phyloP scores from a whole-genome alignment of 2,329 filamentous ascomycete genomes.

The Metarhizium album region DNA sequence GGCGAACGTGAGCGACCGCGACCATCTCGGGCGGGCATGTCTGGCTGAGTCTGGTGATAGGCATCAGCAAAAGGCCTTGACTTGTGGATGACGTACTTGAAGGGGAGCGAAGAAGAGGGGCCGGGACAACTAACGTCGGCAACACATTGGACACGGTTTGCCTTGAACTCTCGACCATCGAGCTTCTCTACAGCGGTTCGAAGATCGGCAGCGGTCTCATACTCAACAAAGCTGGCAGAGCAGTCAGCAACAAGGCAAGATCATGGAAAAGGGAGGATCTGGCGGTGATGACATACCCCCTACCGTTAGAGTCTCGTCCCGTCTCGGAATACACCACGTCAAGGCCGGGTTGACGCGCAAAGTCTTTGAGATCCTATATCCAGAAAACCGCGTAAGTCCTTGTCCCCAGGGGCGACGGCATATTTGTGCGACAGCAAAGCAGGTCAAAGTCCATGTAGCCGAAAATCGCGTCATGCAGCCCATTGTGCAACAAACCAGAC shows the following conservation, averaged over 20 bases:
- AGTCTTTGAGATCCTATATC: constrained; percentile 98
- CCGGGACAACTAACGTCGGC: constrained; percentile 62
- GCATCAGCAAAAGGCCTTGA: background rate
- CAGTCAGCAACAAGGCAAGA: constrained; percentile 3
- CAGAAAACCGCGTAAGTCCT: constrained; percentile 73
- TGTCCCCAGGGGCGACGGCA: constrained; percentile 39
- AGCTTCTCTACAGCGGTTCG: constrained; percentile 91
- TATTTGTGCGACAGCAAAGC: constrained; percentile 10
- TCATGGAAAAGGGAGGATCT: constrained; percentile 2
- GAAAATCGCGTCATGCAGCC: constrained; percentile 25
- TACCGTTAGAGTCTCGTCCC: constrained; percentile 79
- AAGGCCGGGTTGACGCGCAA: constrained; percentile 89
- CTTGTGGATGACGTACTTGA: background rate
- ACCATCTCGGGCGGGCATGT: constrained; percentile 53
- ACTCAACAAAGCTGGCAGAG: constrained; percentile 79
- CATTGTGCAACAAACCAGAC: constrained; percentile 1
- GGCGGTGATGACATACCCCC: constrained; percentile 55
- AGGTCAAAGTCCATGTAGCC: constrained; percentile 23
- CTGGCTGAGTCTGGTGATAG: constrained; percentile 59
- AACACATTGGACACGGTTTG: constrained; percentile 71
- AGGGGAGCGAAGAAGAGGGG: no score
- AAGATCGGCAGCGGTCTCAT: constrained; percentile 83
- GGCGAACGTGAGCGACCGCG: constrained; percentile 72
- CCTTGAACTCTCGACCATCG: constrained; percentile 87
- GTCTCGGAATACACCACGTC: constrained; percentile 99